Base-by-base conservation (phyloP, 495 filamentous ascomycete genomes). In the Hypoxylon subgilvum region DNA sequence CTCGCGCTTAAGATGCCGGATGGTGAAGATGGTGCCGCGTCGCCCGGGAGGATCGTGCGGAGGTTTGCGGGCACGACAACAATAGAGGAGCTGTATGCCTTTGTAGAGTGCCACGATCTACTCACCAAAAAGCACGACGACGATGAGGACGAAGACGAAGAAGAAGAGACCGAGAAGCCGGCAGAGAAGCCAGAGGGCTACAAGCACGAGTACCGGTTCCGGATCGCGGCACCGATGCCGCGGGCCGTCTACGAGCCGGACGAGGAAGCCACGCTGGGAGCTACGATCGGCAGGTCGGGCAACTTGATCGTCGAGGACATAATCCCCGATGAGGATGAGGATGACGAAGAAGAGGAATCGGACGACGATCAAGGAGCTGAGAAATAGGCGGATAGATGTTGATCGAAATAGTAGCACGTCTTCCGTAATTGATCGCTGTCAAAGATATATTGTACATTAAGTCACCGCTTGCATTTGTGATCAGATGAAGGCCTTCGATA, bases 41-140 rank as follows among this genome's bases (percentile, higher is more conserved):
- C 68, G 2, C 76, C 70, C 1, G 79, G 74, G 3, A 77, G 92
- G 1, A 80, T 96, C 2, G 83, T 93, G 52, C 83, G 93, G 23
- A 81, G 77, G 41, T 97, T 98, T 63, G 62, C 75, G 1, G 74
- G 78, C 2, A 75, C 83, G 1, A 82, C 86, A 1, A 76, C 77
- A 1, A 74, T 97, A 21, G 94, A 98, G 68, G 92, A 96, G 64
- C 73, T 98, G 0, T 97, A 98, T 72, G 95, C 93, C 1, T 96
- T 95, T 72, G 92, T 97, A 2, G 95, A 97, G 66, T 97, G 94
- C 72, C 87, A 93, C 69, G 87, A 91, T 45, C 52, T 86, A 0
- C 56, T 92, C 6, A 69, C n/a, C n/a, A n/a, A n/a, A n/a, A n/a
- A n/a, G n/a, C n/a, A n/a, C n/a, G n/a, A 77, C 25, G 65, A 65